Conservation (phyloP, 768 basidiomycete species). For the Macrolepiota dolichaula region DNA sequence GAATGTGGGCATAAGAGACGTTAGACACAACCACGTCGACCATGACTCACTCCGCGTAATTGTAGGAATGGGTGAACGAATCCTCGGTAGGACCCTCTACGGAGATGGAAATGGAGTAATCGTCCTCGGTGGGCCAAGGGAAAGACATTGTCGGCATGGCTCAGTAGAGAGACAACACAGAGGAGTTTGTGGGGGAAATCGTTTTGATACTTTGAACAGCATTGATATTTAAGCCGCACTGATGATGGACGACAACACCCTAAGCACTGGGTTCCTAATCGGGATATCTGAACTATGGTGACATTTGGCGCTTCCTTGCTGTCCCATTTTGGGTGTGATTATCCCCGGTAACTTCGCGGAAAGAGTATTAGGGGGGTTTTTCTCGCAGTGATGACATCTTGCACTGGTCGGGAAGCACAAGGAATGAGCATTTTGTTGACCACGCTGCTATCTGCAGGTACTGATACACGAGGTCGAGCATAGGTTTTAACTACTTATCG, state of each 20-base stretch:
- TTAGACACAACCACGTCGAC: too few species aligned
- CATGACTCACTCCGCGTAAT: neutral
- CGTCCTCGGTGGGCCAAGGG: neutral
- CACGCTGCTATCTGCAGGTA: neutral
- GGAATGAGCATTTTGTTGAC: neutral
- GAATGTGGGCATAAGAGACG: neutral
- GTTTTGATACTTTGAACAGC: neutral
- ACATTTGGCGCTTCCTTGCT: neutral
- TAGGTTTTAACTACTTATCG: neutral
- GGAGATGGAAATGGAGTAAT: neutral
- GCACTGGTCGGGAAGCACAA: neutral
- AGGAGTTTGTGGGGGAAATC: neutral
- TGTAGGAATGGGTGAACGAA: neutral
- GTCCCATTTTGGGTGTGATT: neutral
- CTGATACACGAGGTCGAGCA: neutral
- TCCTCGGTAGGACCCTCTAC: slow-evolving; percentile 1
- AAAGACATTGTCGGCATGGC: neutral
- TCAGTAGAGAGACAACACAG: neutral
- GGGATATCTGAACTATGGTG: neutral
- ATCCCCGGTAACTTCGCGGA: neutral
- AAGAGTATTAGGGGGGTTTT: neutral
- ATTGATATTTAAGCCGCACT: neutral
- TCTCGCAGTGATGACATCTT: neutral
- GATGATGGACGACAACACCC: neutral
- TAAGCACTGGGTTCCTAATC: neutral